These are phyloP conservation scores for Sporothrix dimorphospora DNA, from an alignment of 2,329 filamentous ascomycete genomes.

Conservation along the genomic window DNA sequence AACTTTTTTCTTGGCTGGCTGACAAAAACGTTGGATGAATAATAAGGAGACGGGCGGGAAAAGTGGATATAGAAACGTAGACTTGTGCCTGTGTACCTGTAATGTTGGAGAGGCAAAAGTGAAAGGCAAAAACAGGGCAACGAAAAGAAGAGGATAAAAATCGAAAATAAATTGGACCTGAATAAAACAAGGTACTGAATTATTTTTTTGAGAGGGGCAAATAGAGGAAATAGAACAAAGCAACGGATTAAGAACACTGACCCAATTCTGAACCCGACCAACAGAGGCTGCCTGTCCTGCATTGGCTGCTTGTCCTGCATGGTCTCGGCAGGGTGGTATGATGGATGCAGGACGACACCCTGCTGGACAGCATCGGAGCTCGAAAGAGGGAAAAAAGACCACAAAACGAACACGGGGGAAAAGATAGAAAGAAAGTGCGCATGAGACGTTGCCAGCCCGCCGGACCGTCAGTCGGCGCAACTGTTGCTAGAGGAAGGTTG, in stretches of 20 bases:
- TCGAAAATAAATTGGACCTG: background rate
- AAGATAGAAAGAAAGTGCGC: background rate
- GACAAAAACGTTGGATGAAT: conserved; percentile 2
- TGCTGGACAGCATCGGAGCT: background rate
- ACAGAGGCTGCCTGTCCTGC: background rate
- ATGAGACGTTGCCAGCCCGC: background rate
- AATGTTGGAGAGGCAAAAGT: background rate
- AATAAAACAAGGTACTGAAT: background rate
- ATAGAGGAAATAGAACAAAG: background rate
- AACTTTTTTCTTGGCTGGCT: background rate
- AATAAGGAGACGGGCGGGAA: background rate
- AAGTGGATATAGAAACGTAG: background rate
- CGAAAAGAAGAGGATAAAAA: background rate
- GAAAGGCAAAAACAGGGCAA: background rate
- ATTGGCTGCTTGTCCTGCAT: background rate
- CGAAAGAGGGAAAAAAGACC: background rate
- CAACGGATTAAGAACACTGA: background rate
- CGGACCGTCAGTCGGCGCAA: background rate
- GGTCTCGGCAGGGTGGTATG: background rate
- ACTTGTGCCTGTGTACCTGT: no score
- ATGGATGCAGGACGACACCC: background rate
- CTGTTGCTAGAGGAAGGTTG: background rate
- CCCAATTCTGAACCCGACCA: background rate
- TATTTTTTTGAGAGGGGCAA: background rate
- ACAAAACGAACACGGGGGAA: background rate